Conservation (phyloP, 768 basidiomycete species). For the Tricholoma sp. region DNA sequence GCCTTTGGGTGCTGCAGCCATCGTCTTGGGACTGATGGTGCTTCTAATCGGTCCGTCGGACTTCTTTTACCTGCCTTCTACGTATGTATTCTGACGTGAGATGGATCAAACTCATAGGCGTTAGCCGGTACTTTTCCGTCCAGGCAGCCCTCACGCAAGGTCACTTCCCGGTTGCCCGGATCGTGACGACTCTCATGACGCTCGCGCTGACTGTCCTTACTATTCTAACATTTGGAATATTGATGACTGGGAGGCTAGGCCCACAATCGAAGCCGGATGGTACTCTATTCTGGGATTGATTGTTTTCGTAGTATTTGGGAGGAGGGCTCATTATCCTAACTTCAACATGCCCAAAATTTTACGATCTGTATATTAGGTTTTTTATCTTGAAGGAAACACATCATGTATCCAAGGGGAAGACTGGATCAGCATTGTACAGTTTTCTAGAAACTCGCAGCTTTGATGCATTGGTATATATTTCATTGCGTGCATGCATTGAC, state of each 20-base stretch:
- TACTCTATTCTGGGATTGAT: not conserved
- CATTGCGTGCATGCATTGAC: no score
- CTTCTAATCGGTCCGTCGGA: conserved; percentile 15
- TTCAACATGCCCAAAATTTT: no score
- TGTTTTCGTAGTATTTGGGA: not conserved
- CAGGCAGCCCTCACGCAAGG: conserved; percentile 19
- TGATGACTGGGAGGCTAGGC: conserved; percentile 15
- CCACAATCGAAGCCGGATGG: not conserved
- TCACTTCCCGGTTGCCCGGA: conserved; percentile 17
- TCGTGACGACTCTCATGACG: conserved; percentile 11
- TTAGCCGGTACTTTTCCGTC: conserved; percentile 16
- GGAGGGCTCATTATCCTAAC: no score
- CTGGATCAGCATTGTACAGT: no score
- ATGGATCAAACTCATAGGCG: conserved; percentile 7
- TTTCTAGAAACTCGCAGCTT: no score
- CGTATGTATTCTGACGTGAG: not conserved
- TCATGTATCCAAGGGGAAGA: no score
- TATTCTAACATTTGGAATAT: conserved; percentile 14
- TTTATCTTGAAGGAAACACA: no score
- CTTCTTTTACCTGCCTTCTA: not conserved
- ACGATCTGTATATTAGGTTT: no score
- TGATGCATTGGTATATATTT: no score
- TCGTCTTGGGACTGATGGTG: conserved; percentile 14
- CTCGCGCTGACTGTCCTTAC: conserved; percentile 12
- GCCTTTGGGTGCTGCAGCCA: conserved; percentile 17